These are phyloP conservation scores for Clonostachys rosea DNA, from an alignment of 2,329 filamentous ascomycete genomes.

Conservation along the genomic window DNA sequence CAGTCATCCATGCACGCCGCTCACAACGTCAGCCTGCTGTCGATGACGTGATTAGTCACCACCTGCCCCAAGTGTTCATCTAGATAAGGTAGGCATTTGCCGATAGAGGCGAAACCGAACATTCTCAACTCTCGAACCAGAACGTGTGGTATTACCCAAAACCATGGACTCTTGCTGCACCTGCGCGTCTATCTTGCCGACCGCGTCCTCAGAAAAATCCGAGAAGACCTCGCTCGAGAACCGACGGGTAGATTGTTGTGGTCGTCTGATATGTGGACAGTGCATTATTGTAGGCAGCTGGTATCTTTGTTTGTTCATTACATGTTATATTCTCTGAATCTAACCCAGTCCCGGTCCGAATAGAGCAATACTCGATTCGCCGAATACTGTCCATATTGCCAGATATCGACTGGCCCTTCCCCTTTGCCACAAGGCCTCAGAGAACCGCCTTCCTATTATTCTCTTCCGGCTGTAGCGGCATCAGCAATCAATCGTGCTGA, in stretches of 20 bases:
- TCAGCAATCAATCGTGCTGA: slow-evolving; percentile 26
- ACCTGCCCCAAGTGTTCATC: too few species aligned
- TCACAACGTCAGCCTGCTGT: too few species aligned
- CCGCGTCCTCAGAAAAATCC: slow-evolving; percentile 51
- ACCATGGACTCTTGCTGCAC: slow-evolving; percentile 59
- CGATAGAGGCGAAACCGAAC: too few species aligned
- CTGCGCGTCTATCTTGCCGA: slow-evolving; percentile 58
- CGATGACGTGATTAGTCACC: too few species aligned
- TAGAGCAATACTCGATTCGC: slow-evolving; percentile 65
- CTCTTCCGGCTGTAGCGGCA: slow-evolving; percentile 21
- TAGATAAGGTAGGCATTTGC: too few species aligned
- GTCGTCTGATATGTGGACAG: slow-evolving; percentile 63
- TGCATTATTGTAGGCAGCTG: slow-evolving; percentile 55
- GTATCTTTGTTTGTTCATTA: background rate
- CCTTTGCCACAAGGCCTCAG: slow-evolving; percentile 56
- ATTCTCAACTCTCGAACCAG: too few species aligned
- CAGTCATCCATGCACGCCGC: too few species aligned
- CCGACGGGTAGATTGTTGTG: slow-evolving; percentile 64
- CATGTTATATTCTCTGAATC: background rate
- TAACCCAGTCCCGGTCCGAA: too few species aligned
- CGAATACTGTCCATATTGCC: slow-evolving; percentile 69
- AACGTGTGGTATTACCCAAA: background rate
- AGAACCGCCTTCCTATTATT: slow-evolving; percentile 63
- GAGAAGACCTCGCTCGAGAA: slow-evolving; percentile 45
- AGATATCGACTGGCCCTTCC: slow-evolving; percentile 59